These are phyloP conservation scores for Aspergillus avenaceus DNA, from an alignment of 495 filamentous ascomycete genomes.

Conservation along the genomic window DNA sequence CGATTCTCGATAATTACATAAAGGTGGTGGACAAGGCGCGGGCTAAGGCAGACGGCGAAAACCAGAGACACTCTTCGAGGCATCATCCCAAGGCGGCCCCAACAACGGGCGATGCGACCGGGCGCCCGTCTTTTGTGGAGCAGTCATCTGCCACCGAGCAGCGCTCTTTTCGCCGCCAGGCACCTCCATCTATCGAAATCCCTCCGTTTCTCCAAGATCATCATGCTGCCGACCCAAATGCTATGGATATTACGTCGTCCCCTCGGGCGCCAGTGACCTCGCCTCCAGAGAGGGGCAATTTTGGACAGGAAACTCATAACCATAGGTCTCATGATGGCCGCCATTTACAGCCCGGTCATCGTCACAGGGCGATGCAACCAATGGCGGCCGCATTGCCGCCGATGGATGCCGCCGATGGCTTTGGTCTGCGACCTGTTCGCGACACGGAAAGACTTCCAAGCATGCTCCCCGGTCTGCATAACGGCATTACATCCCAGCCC, in stretches of 20 bases:
- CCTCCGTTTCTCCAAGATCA: slow-evolving; percentile 53
- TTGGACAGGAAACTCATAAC: slow-evolving; percentile 48
- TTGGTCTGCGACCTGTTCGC: slow-evolving; percentile 74
- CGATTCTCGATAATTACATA: slow-evolving; percentile 98
- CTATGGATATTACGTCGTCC: slow-evolving; percentile 60
- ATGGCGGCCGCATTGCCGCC: slow-evolving; percentile 64
- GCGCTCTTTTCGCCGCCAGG: slow-evolving; percentile 56
- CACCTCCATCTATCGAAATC: slow-evolving; percentile 73
- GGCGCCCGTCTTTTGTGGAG: slow-evolving; percentile 33
- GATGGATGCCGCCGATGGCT: slow-evolving; percentile 71
- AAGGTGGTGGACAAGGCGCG: slow-evolving; percentile 88
- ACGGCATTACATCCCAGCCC: slow-evolving; percentile 77
- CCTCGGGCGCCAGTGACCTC: slow-evolving; percentile 68
- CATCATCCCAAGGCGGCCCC: slow-evolving; percentile 33
- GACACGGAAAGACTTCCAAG: slow-evolving; percentile 83
- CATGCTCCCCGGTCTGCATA: slow-evolving; percentile 70
- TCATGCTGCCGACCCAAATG: slow-evolving; percentile 43
- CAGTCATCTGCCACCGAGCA: slow-evolving; percentile 39
- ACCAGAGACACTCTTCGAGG: slow-evolving; percentile 49
- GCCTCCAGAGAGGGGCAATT: slow-evolving; percentile 68
- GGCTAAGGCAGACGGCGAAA: slow-evolving; percentile 71
- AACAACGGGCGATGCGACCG: slow-evolving; percentile 20
- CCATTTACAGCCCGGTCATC: slow-evolving; percentile 38
- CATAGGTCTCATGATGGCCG: slow-evolving; percentile 57
- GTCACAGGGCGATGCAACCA: slow-evolving; percentile 59